These are phyloP conservation scores for Lichtheimia ramosa DNA, from an alignment of 371 early-diverging fungal species.

Conservation along the genomic window DNA sequence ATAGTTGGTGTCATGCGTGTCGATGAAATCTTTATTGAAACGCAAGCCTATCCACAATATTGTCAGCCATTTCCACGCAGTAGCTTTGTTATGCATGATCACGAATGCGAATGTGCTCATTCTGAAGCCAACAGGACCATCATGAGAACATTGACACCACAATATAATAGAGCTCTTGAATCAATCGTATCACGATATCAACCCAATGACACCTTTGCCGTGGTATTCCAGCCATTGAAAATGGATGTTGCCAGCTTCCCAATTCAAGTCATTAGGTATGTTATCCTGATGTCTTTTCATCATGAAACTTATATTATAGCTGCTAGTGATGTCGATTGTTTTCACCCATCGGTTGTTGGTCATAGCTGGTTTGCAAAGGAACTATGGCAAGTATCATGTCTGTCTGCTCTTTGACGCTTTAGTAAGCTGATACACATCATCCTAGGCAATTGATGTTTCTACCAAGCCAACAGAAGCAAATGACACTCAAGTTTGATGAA, in stretches of 20 bases:
- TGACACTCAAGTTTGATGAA: conserved; percentile 18
- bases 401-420: too few species aligned
- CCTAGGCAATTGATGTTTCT: conserved; percentile 10
- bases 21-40: conserved; percentile 26
- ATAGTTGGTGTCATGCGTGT: conserved; percentile 43
- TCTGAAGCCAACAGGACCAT: conserved; percentile 33
- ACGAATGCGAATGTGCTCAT: conserved; percentile 49
- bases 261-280: conserved; percentile 46
- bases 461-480: conserved; percentile 15
- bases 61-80: conserved; percentile 36
- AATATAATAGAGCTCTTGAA: conserved; percentile 34
- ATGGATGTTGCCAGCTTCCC: conserved; percentile 41
- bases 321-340: conserved; percentile 19
- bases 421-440: too few species aligned
- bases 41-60: conserved; percentile 30
- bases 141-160: conserved; percentile 28
- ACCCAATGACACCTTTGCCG: conserved; percentile 30
- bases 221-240: conserved; percentile 38
- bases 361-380: conserved; percentile 32
- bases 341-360: conserved; percentile 13
- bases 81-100: conserved; percentile 37
- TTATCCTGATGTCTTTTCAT: conserved; percentile 7
- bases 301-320: background rate
- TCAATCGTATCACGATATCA: conserved; percentile 18
- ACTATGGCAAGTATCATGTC: conserved; percentile 25